A percentile compares a stretch with the other conserved stretches of the same genome.
Conservation (phyloP, 805 yeast species). For the Spathaspora girioi region DNA sequence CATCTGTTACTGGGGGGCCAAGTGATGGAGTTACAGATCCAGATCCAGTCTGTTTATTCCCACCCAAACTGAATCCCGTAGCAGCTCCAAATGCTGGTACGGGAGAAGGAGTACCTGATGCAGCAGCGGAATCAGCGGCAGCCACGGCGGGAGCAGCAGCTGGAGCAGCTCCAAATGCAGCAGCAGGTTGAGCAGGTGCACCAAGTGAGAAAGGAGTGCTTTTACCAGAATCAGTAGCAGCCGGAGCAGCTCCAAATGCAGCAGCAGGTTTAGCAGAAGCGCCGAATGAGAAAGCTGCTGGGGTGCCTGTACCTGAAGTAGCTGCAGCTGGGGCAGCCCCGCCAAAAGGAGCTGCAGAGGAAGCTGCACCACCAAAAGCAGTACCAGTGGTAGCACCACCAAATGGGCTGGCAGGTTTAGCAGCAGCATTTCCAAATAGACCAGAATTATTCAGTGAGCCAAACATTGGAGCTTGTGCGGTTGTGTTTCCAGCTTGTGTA, state of each 20-base stretch:
- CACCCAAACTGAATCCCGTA: conserved; percentile 9
- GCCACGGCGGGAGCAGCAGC: neutral
- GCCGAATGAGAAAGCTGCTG: conserved; percentile 12
- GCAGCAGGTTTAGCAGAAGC: neutral
- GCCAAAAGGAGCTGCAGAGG: conserved; percentile 8
- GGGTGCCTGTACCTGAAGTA: conserved; percentile 9
- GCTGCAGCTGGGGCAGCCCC: conserved; percentile 17
- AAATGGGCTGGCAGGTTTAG: conserved; percentile 6
- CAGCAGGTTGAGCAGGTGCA: conserved; percentile 9
- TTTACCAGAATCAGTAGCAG: neutral
- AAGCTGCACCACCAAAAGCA: neutral
- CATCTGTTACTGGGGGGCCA: conserved; percentile 12
- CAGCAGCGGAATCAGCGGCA: conserved; percentile 1
- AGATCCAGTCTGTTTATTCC: neutral
- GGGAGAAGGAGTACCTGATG: conserved; percentile 2
- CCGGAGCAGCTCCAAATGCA: neutral
- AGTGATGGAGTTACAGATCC: conserved; percentile 13
- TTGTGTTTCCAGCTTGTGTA: neutral
- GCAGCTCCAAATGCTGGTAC: neutral
- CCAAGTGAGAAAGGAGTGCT: neutral
- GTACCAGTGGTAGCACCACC: conserved; percentile 9
- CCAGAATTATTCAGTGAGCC: conserved; percentile 12
- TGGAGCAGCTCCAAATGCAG: conserved; percentile 4
- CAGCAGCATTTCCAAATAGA: conserved; percentile 9
- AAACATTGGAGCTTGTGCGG: neutral